Base-by-base conservation (phyloP, 257 asterid species). In the Nicotiana noctiflora region DNA sequence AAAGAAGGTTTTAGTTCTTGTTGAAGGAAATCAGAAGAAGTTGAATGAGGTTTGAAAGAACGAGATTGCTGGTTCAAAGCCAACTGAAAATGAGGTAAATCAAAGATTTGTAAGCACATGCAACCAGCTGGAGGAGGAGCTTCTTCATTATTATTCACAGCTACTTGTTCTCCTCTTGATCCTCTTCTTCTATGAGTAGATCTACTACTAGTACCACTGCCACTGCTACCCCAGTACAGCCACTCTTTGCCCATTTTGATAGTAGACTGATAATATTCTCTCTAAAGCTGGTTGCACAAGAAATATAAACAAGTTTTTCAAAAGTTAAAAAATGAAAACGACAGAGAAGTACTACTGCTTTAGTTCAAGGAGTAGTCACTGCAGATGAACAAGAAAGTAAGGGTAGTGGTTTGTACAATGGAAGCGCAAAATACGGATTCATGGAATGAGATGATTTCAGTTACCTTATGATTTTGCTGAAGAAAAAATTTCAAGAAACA, bases 81-180 rank as follows among this genome's bases (percentile, higher is more conserved):
- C 6, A 89, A 37, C 60, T 87, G 92, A 40, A 89, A 85, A 18
- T 82, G 91, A 13, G 93, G 89, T 83, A 90, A 81, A 84, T 92
- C 96, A 68, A 93, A 92, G 84, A 95, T 86, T 52, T 95, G 94
- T 66, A 93, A 84, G 77, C 92, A 90, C 95, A 93, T 93, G 93
- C 99, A 95, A 1, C 98, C 98, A 64, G 87, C 70, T 9, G 94
- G 61, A 14, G 85, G 29, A 17, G 67, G 18, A 4, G 85, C 77
- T 21, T 76, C 53, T 77, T 67, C 81, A 83, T 72, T 74, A 21
- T 61, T 72, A 32, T 70, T 70, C 14, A 19, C 7, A 3, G 10
- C 76, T 10, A 74, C 84, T 29, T 34, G 32, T 49, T 64, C 82
- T 81, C 77, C 77, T 34, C 80, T 75, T 6, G 76, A 4, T 18